These are phyloP conservation scores for Nakazawaea sp. DNA, from an alignment of 805 yeast species.

Conservation along the genomic window DNA sequence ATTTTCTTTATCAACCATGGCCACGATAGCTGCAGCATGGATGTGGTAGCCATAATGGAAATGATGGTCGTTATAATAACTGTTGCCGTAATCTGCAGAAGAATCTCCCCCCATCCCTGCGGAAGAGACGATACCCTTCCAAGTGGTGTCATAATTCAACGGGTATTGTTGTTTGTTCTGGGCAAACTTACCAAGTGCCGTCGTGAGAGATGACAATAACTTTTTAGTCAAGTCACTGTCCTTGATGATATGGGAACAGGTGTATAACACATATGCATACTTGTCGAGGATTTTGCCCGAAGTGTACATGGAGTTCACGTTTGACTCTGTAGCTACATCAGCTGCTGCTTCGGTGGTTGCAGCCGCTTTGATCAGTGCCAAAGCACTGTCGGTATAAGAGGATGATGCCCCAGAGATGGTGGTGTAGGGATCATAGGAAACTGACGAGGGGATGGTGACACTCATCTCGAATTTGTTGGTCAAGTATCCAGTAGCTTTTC, in stretches of 20 bases:
- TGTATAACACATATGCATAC: constrained; percentile 80
- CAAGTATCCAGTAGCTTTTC: constrained; percentile 36
- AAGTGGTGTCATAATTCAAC: constrained; percentile 68
- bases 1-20: constrained; percentile 45
- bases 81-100: constrained; percentile 56
- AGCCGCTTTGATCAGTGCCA: constrained; percentile 19
- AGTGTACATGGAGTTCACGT: constrained; percentile 55
- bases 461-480: constrained; percentile 35
- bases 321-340: constrained; percentile 36
- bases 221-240: constrained; percentile 44
- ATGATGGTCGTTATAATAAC: constrained; percentile 80
- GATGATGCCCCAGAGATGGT: constrained; percentile 27
- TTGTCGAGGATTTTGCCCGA: constrained; percentile 86
- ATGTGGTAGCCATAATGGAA: constrained; percentile 82
- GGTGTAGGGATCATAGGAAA: constrained; percentile 53
- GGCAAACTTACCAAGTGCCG: constrained; percentile 65
- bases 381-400: constrained; percentile 15
- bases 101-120: constrained; percentile 40
- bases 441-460: constrained; percentile 32
- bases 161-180: constrained; percentile 66
- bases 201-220: constrained; percentile 52
- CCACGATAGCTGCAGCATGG: constrained; percentile 78
- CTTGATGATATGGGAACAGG: constrained; percentile 56
- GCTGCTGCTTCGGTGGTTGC: constrained; percentile 32
- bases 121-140: constrained; percentile 73